These are phyloP conservation scores for Acer negundo DNA, from an alignment of 345 rosid species.

Conservation along the genomic window DNA sequence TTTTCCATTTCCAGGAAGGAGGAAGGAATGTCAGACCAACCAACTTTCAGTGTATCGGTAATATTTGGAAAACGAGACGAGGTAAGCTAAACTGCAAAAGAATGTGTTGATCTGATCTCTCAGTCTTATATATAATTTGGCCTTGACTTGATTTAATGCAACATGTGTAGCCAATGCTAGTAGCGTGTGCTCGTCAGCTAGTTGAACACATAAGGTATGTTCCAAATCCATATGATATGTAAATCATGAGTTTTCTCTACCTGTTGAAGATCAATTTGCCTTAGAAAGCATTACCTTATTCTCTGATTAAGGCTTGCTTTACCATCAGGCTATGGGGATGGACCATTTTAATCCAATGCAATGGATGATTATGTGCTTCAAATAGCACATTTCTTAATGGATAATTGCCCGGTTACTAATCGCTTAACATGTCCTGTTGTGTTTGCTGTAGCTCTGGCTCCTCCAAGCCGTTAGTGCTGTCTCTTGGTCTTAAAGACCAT, in stretches of 20 bases:
- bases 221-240: not conserved
- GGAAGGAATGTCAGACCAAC: constrained; percentile 73
- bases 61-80: constrained; percentile 91
- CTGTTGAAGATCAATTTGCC: not conserved
- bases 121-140: not conserved
- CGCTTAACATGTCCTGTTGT: not conserved
- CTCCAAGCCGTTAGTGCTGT: constrained; percentile 68
- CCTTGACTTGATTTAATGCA: constrained; percentile 20
- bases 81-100: constrained; percentile 38
- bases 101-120: constrained; percentile 7
- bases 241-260: not conserved
- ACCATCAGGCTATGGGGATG: not conserved
- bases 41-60: constrained; percentile 80
- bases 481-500: constrained; percentile 93
- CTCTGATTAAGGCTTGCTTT: not conserved
- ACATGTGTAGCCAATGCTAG: constrained; percentile 70
- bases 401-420: not conserved
- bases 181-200: constrained; percentile 80
- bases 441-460: constrained; percentile 52
- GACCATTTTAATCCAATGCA: not conserved
- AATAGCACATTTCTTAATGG: not conserved
- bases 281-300: not conserved
- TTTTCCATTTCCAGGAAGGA: constrained; percentile 66
- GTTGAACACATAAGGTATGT: constrained; percentile 81
- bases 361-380: constrained; percentile 1